Evolutionary conservation across 75 land plant species (phyloP).

Genomic region (Pseudotsuga menziesii): DNA sequence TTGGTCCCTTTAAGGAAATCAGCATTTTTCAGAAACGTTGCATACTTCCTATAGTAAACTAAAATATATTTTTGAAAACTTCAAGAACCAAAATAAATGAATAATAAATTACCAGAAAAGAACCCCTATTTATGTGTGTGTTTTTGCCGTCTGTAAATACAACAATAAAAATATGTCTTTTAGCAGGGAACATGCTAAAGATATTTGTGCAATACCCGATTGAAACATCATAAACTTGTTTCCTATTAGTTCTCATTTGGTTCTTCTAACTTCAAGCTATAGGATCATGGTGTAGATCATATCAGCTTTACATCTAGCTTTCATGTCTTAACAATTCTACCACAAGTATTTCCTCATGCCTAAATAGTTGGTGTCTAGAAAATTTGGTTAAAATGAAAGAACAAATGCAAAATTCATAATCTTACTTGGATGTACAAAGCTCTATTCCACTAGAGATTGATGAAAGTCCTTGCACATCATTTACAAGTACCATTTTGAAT

Average conservation of each 20-base stretch:
- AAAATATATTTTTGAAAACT: neutral
- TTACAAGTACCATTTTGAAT: conserved; percentile 67
- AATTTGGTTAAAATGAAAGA: neutral
- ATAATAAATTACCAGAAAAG: too few relatives aligned
- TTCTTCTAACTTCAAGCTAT: conserved; percentile 51
- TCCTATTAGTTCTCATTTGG: conserved; percentile 49
- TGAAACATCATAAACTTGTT: conserved; percentile 55
- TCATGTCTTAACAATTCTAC: neutral
- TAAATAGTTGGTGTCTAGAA: too few relatives aligned
- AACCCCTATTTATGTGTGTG: too few relatives aligned
- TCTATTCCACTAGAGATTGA: conserved; percentile 68
- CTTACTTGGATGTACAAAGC: conserved; percentile 38
- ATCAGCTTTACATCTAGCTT: conserved; percentile 40
- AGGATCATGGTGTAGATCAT: conserved; percentile 66
- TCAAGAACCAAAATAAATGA: too few relatives aligned
- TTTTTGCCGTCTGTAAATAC: too few relatives aligned
- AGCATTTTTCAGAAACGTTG: conserved; percentile 56
- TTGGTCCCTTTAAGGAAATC: conserved; percentile 66
- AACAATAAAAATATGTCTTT: too few relatives aligned
- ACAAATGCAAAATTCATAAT: neutral
- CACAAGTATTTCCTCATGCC: too few relatives aligned
- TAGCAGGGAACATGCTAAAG: conserved; percentile 58
- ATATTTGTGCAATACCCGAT: conserved; percentile 65
- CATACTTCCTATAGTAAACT: conserved; percentile 55
- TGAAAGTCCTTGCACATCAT: conserved; percentile 68